These are phyloP conservation scores for Inga oerstediana DNA, from an alignment of 306 rosid species.

Conservation along the genomic window DNA sequence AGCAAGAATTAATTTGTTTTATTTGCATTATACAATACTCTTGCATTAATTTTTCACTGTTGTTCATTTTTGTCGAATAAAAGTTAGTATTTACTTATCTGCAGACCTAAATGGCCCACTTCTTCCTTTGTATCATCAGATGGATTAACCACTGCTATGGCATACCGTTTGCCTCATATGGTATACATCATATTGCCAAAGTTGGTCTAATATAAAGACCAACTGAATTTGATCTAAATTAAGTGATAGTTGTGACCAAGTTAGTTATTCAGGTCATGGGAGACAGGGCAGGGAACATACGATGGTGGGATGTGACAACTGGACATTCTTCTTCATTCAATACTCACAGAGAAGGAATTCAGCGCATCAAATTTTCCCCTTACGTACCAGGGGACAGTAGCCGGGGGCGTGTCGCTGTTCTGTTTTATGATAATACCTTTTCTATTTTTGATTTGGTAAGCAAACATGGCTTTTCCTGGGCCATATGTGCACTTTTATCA, in stretches of 20 bases:
- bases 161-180: slow-evolving; percentile 97
- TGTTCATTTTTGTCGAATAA: slow-evolving; percentile 43
- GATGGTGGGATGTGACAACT: slow-evolving; percentile 98
- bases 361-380: slow-evolving; percentile 91
- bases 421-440: slow-evolving; percentile 92
- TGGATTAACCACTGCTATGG: slow-evolving; percentile 96
- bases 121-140: slow-evolving; percentile 86
- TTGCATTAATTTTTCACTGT: slow-evolving; percentile 7
- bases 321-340: slow-evolving; percentile 95
- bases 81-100: slow-evolving; percentile 34
- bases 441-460: slow-evolving; percentile 95
- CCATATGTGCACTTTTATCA: slow-evolving; percentile 2
- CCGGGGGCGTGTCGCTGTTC: slow-evolving; percentile 93
- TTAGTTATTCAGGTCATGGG: slow-evolving; percentile 91
- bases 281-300: slow-evolving; percentile 85
- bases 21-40: slow-evolving; percentile 3
- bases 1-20: neutral
- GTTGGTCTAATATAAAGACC: slow-evolving; percentile 25
- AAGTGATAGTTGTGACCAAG: slow-evolving; percentile 44
- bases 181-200: slow-evolving; percentile 47
- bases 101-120: slow-evolving; percentile 99
- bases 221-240: slow-evolving; percentile 31
- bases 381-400: slow-evolving; percentile 83
- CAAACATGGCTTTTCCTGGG: slow-evolving; percentile 27
- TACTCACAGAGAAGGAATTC: slow-evolving; percentile 94